phyloP scores from a whole-genome alignment of 2,329 filamentous ascomycete species.

The Trichoderma guizhouense region DNA sequence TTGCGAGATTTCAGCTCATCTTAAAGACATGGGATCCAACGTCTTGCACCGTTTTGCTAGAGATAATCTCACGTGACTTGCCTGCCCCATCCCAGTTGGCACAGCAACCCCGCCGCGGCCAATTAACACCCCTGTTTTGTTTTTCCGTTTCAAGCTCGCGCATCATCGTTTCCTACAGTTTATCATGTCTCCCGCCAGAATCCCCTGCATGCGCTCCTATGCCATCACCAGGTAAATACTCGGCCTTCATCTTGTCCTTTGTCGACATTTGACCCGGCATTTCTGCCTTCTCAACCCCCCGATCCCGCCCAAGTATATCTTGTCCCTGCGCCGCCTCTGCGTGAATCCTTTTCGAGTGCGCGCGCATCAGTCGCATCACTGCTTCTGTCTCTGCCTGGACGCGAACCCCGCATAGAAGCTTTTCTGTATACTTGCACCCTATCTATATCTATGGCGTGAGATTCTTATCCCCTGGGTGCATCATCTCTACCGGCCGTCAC shows the following conservation, averaged over 20 bases:
- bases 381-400: neutral
- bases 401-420: constrained; percentile 15
- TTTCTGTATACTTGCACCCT: neutral
- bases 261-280: neutral
- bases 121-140: constrained; percentile 25
- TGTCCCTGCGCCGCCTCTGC: neutral
- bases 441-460: constrained; percentile 14
- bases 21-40: neutral
- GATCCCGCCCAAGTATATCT: neutral
- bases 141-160: constrained; percentile 20
- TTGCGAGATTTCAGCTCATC: constrained; percentile 10
- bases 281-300: neutral
- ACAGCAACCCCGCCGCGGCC: constrained; percentile 30
- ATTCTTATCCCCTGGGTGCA: neutral
- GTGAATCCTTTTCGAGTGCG: neutral
- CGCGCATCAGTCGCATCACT: constrained; percentile 4
- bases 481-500: constrained; percentile 21
- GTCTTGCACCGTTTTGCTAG: neutral
- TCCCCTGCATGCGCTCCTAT: constrained; percentile 12
- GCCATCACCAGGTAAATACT: neutral
- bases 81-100: constrained; percentile 27
- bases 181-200: neutral
- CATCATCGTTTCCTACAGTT: constrained; percentile 15
- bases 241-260: neutral
- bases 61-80: constrained; percentile 3